These are phyloP conservation scores for Tulasnella sp. DNA, from an alignment of 768 basidiomycete species.

Conservation along the genomic window DNA sequence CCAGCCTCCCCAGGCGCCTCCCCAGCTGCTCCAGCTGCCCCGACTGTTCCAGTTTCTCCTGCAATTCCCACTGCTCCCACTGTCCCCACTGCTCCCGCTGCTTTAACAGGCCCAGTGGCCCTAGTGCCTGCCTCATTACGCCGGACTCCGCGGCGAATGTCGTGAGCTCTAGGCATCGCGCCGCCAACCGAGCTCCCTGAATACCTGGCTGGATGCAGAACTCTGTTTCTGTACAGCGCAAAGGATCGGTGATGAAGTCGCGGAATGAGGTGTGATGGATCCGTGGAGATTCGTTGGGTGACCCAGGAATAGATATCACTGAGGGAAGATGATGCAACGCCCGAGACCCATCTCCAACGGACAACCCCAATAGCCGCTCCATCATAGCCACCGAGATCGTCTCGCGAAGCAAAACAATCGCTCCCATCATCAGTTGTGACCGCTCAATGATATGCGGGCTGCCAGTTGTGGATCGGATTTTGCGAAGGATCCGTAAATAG, in stretches of 20 bases:
- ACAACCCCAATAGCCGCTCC: not conserved
- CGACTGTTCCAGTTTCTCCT: too few species aligned
- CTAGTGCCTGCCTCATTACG: too few species aligned
- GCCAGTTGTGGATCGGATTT: not conserved
- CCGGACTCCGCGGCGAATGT: too few species aligned
- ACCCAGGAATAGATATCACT: not conserved
- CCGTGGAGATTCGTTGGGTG: not conserved
- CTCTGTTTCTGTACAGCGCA: not conserved
- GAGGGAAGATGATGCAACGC: not conserved
- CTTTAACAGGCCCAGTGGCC: too few species aligned
- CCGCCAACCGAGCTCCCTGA: too few species aligned
- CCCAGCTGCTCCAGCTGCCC: too few species aligned
- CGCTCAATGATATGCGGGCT: not conserved
- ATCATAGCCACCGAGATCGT: not conserved
- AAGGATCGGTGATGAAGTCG: conserved; percentile 8
- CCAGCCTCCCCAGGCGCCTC: too few species aligned
- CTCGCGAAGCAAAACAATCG: conserved; percentile 1
- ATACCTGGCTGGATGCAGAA: not conserved
- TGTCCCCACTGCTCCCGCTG: too few species aligned
- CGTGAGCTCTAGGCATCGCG: too few species aligned
- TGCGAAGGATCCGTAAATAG: not conserved
- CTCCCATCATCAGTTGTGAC: conserved; percentile 1
- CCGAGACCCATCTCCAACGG: not conserved
- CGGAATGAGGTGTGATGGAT: conserved; percentile 12
- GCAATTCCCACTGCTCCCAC: too few species aligned